Percentiles rank a stretch among this genome's conserved stretches.
These are phyloP conservation scores for Pycnococcus provasolii DNA, from an alignment of 139 green algal genomes.

Conservation along the genomic window DNA sequence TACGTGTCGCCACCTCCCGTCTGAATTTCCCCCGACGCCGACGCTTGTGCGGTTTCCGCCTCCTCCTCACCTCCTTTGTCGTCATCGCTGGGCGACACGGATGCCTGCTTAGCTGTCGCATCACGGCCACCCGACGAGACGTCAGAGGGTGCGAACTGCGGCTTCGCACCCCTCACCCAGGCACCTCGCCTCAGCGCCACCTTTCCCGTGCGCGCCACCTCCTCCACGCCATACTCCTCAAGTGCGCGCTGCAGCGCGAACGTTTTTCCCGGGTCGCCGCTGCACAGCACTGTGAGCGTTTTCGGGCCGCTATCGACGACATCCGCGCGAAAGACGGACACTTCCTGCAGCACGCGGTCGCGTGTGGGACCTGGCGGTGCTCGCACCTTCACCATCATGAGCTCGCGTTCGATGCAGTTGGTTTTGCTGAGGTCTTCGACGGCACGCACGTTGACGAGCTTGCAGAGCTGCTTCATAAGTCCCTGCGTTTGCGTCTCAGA, in stretches of 20 bases:
- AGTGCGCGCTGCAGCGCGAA: conserved; percentile 31
- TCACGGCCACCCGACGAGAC: neutral
- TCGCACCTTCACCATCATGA: conserved; percentile 83
- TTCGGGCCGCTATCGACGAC: conserved; percentile 66
- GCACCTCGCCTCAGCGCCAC: conserved; percentile 17
- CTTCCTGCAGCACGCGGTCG: neutral
- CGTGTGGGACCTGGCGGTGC: neutral
- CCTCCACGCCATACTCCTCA: conserved; percentile 32
- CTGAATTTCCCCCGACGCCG: neutral
- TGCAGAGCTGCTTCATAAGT: conserved; percentile 70
- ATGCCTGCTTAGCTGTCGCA: too few species aligned
- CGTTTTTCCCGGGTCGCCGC: conserved; percentile 85
- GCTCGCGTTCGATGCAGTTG: conserved; percentile 74
- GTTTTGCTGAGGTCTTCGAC: conserved; percentile 86
- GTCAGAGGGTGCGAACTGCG: neutral
- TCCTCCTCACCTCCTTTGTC: conserved; percentile 5
- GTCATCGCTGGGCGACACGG: neutral
- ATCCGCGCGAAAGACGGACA: conserved; percentile 68
- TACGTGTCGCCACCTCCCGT: conserved; percentile 9
- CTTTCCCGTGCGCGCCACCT: conserved; percentile 82
- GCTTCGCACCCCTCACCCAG: neutral
- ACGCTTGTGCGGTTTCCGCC: neutral
- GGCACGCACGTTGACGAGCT: conserved; percentile 86
- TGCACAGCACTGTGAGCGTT: conserved; percentile 39
- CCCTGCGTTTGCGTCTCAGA: conserved; percentile 28